Evolutionary conservation across 169 alveolate genomes (phyloP), one percentile per base, ranked within the genome.

Genomic region (Plasmodium adleri): DNA sequence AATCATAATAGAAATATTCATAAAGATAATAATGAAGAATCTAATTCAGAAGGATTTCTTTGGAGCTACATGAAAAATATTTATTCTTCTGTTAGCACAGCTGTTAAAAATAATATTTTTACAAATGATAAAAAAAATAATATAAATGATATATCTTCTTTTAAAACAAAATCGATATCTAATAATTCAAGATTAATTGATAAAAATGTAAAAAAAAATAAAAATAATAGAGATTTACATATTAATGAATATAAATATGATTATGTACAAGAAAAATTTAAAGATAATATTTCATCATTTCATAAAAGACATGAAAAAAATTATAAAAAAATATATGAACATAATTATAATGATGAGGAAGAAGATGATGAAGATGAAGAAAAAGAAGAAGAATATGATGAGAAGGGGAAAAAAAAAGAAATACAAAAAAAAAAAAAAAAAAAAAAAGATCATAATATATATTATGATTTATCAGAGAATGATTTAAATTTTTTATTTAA

Each of bases 61-160:
- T 78, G 89, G 89, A 78, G 4, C 10, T 78, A 76, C 49, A 59
- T 78, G 39, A 78, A 78, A 70, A 66, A 47, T 49, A 52, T 78
- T 5, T 78, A 59, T 24, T 64, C 89, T 6, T 78, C 89, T 39
- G 17, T 78, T 32, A 56, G 78, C 8, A 26, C 89, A 2, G 89
- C 28, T 13, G 89, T 78, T 43, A 78, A 58, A 12, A 78, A 78
- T 49, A 78, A 78, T n/a, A 78, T 78, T 49, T 78, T 78, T 49
- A 49, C 67, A 2, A 3, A 22, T 52, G 88, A 75, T 24, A 56
- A 56, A 22, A 10, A 2, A 0, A 7, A 1, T 12, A 52, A n/a
- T 8, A 24, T n/a, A 8, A 47, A 66, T n/a, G 15, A 45, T 22
- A 56, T 56, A 17, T 26, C 63, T 43, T 60, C 54, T 7, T 26